Conservation (phyloP, 2,329 filamentous ascomycete genomes). For the Colletotrichum falcatum region DNA sequence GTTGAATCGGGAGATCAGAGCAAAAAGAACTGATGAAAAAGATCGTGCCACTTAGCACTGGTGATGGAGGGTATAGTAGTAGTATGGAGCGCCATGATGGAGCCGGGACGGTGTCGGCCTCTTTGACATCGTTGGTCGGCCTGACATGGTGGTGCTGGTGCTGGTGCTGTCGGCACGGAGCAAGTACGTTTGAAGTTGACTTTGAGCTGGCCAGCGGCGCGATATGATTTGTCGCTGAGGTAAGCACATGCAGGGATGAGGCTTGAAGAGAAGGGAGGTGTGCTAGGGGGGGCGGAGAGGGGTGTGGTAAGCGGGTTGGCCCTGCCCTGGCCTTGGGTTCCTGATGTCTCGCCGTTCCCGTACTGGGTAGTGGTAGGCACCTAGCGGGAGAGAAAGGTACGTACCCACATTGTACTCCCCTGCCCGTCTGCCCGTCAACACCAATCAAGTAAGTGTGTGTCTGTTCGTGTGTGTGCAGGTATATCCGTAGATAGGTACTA, state of each 20-base stretch:
- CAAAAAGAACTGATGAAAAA: neutral
- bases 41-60: constrained; percentile 19
- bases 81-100: constrained; percentile 32
- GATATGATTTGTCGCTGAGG: constrained; percentile 47
- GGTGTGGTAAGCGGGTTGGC: constrained; percentile 30
- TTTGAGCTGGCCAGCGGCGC: constrained; percentile 47
- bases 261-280: constrained; percentile 37
- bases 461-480: too few relatives aligned
- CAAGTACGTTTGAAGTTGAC: constrained; percentile 56
- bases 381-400: neutral
- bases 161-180: constrained; percentile 46
- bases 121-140: constrained; percentile 30
- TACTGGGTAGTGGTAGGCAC: neutral
- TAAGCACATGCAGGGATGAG: constrained; percentile 44
- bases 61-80: constrained; percentile 42
- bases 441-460: constrained; percentile 2
- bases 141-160: constrained; percentile 36
- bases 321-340: constrained; percentile 12
- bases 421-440: too few relatives aligned
- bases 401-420: neutral
- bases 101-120: constrained; percentile 13
- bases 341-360: constrained; percentile 1
- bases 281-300: constrained; percentile 35
- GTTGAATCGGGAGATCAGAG: constrained; percentile 1
- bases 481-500: too few relatives aligned